A percentile compares a stretch with the other conserved stretches of the same genome.
Conservation (phyloP, 2,329 filamentous ascomycete genomes). For the Fusarium piperis region DNA sequence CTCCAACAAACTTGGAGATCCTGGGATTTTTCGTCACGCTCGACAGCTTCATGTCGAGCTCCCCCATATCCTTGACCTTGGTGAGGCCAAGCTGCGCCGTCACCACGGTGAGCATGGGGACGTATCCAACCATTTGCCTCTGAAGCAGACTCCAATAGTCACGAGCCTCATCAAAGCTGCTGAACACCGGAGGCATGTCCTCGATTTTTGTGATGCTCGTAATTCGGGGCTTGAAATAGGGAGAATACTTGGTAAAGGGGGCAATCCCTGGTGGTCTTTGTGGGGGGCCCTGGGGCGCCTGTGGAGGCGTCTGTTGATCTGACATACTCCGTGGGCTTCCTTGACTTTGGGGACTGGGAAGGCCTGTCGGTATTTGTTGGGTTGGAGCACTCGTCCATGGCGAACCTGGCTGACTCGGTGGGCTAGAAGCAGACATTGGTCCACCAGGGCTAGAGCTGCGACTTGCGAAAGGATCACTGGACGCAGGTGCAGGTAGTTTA, state of each 20-base stretch:
- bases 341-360: slow-evolving; percentile 49
- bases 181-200: slow-evolving; percentile 47
- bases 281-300: slow-evolving; percentile 21
- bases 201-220: slow-evolving; percentile 45
- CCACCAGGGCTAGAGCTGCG: slow-evolving; percentile 15
- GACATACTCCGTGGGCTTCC: slow-evolving; percentile 41
- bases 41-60: slow-evolving; percentile 45
- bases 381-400: slow-evolving; percentile 30
- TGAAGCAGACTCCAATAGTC: slow-evolving; percentile 53
- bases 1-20: slow-evolving; percentile 48
- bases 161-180: slow-evolving; percentile 47
- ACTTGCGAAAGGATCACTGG: slow-evolving; percentile 7
- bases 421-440: slow-evolving; percentile 25
- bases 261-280: slow-evolving; percentile 46
- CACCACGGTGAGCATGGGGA: slow-evolving; percentile 47
- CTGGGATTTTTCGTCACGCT: slow-evolving; percentile 44
- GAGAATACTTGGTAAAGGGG: slow-evolving; percentile 51
- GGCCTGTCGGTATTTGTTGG: slow-evolving; percentile 26
- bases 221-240: slow-evolving; percentile 48
- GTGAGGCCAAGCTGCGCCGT: slow-evolving; percentile 46
- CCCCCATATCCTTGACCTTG: slow-evolving; percentile 37
- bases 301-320: slow-evolving; percentile 29
- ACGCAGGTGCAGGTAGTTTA: slow-evolving; percentile 8
- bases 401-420: slow-evolving; percentile 42
- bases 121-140: slow-evolving; percentile 49